Evolutionary conservation across 192 early-diverging fungal species (phyloP).

Genomic region (Linnemannia elongata): DNA sequence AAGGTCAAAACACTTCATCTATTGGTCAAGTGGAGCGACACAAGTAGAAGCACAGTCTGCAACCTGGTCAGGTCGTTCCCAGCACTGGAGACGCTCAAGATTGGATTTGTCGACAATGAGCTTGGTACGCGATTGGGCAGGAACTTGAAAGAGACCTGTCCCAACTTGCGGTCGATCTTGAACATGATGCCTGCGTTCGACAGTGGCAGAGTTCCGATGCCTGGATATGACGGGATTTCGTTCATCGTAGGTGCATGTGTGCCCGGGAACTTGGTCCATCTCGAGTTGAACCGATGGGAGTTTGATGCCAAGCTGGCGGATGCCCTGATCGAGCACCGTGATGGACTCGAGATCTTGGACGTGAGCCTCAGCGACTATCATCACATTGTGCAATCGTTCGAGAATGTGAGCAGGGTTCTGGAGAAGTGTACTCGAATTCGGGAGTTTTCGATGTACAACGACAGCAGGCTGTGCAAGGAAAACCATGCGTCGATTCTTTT

Average conservation of each 20-base stretch:
- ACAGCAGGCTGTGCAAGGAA: neutral
- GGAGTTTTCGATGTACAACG: neutral
- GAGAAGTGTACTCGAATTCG: neutral
- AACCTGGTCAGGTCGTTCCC: neutral
- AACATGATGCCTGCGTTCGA: neutral
- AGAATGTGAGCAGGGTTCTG: neutral
- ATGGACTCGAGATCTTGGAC: neutral
- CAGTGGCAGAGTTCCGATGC: neutral
- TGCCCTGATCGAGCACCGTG: neutral
- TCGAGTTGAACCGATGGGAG: neutral
- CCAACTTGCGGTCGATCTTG: neutral
- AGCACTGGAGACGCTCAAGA: neutral
- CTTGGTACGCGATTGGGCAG: neutral
- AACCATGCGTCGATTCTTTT: neutral
- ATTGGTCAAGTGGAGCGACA: neutral
- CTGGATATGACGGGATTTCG: neutral
- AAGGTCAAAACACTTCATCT: neutral
- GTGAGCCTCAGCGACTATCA: neutral
- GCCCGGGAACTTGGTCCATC: neutral
- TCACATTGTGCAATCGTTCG: neutral
- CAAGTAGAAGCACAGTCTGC: neutral
- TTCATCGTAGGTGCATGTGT: neutral
- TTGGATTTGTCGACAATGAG: neutral
- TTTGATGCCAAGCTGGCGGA: neutral
- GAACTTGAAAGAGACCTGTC: neutral